Evolutionary conservation across 169 alveolate genomes (phyloP).

Genomic region (Plasmodium fragile): DNA sequence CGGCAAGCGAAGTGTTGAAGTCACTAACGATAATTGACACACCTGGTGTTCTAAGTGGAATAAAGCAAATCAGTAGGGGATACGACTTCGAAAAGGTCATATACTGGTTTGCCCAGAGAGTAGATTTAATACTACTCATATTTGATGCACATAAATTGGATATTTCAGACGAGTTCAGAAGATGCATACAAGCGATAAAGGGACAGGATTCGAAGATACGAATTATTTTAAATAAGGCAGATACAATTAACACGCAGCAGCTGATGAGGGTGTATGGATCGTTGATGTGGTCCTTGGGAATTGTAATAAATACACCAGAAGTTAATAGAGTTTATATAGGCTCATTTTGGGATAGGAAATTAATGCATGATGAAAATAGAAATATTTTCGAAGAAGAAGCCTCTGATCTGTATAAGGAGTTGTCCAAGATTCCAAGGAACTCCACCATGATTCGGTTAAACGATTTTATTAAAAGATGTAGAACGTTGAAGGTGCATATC

Average conservation of each 20-base stretch:
- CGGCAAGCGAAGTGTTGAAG: conserved; percentile 61
- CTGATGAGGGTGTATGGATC: conserved; percentile 90
- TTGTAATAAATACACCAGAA: conserved; percentile 79
- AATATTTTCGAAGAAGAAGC: conserved; percentile 86
- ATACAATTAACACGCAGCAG: conserved; percentile 85
- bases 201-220: conserved; percentile 82
- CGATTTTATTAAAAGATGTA: conserved; percentile 85
- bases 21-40: conserved; percentile 88
- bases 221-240: conserved; percentile 83
- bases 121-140: conserved; percentile 83
- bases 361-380: conserved; percentile 82
- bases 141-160: conserved; percentile 90
- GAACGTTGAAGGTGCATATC: conserved; percentile 78
- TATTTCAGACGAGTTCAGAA: conserved; percentile 86
- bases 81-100: conserved; percentile 89
- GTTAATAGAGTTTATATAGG: conserved; percentile 87
- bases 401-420: conserved; percentile 82
- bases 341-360: conserved; percentile 84
- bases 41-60: conserved; percentile 89
- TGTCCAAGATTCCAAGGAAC: conserved; percentile 83
- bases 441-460: conserved; percentile 79
- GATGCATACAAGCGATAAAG: conserved; percentile 80
- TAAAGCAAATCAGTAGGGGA: conserved; percentile 87
- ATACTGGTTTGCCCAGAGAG: conserved; percentile 88
- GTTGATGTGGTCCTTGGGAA: conserved; percentile 87